These are phyloP conservation scores for Biscogniauxia marginata DNA, from an alignment of 2,329 filamentous ascomycete genomes.

Conservation along the genomic window DNA sequence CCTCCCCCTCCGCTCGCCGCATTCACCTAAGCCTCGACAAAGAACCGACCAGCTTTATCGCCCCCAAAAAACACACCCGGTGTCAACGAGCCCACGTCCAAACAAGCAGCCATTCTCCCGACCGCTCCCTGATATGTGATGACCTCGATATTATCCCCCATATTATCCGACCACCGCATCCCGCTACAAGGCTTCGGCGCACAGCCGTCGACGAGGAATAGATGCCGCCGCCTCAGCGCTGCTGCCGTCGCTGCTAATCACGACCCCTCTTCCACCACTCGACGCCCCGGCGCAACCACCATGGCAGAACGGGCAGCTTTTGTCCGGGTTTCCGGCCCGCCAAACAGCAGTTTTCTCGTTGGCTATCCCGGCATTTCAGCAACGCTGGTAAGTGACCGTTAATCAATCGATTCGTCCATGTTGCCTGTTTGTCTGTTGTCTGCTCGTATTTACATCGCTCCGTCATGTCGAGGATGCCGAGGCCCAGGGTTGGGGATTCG, in stretches of 20 bases:
- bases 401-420: not conserved
- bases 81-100: too few species aligned
- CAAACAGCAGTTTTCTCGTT: conserved; percentile 94
- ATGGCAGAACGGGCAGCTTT: conserved; percentile 61
- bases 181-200: conserved; percentile 23
- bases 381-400: conserved; percentile 71
- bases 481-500: conserved; percentile 2
- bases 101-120: too few species aligned
- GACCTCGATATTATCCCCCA: conserved; percentile 10
- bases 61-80: not conserved
- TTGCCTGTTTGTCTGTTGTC: conserved; percentile 2
- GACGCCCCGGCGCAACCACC: conserved; percentile 15
- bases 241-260: conserved; percentile 13
- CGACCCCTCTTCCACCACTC: conserved; percentile 15
- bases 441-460: conserved; percentile 8
- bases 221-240: conserved; percentile 25
- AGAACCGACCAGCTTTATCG: not conserved
- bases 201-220: conserved; percentile 25
- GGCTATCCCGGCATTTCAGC: conserved; percentile 98
- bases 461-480: conserved; percentile 8
- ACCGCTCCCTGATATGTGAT: conserved; percentile 15
- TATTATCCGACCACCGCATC: conserved; percentile 19
- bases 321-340: conserved; percentile 94
- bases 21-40: not conserved
- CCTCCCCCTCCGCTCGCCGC: too few species aligned